Percentiles rank a stretch among this genome's conserved stretches.
Evolutionary conservation across 495 filamentous ascomycete genomes (phyloP).

Genomic region (Terfezia claveryi): DNA sequence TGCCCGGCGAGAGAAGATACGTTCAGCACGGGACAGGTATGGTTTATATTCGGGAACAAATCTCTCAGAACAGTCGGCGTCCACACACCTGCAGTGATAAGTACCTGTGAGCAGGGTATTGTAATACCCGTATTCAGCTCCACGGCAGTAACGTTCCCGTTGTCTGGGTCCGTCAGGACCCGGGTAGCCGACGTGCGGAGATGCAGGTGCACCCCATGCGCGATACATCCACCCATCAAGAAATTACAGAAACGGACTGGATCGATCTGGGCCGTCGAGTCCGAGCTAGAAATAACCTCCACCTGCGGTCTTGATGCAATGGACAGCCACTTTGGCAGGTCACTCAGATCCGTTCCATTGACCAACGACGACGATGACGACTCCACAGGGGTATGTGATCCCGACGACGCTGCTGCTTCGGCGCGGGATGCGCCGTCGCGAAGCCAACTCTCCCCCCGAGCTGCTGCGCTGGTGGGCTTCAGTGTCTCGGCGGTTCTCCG

Average conservation of each 20-base stretch:
- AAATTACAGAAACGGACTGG: conserved; percentile 41
- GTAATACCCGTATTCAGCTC: conserved; percentile 30
- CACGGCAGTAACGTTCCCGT: conserved; percentile 25
- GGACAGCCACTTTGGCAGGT: conserved; percentile 38
- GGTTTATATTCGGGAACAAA: conserved; percentile 36
- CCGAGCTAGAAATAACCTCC: conserved; percentile 40
- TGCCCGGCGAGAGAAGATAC: conserved; percentile 47
- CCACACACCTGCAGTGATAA: conserved; percentile 53
- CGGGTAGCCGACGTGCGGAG: conserved; percentile 36
- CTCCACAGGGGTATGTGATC: conserved; percentile 1
- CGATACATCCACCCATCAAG: conserved; percentile 33
- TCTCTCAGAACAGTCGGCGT: conserved; percentile 35
- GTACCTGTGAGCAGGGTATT: conserved; percentile 33
- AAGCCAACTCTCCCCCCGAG: conserved; percentile 39
- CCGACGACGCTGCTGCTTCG: conserved; percentile 25
- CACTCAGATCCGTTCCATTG: not conserved
- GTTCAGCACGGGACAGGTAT: conserved; percentile 23
- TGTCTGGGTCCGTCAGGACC: conserved; percentile 28
- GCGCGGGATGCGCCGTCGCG: conserved; percentile 39
- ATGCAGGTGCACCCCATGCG: conserved; percentile 42
- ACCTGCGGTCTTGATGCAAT: conserved; percentile 23
- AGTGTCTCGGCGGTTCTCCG: conserved; percentile 15
- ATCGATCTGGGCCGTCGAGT: conserved; percentile 42
- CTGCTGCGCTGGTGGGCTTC: conserved; percentile 8
- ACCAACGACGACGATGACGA: not conserved